These are phyloP conservation scores for Panaeolus cyanescens DNA, from an alignment of 768 basidiomycete genomes.

Conservation along the genomic window DNA sequence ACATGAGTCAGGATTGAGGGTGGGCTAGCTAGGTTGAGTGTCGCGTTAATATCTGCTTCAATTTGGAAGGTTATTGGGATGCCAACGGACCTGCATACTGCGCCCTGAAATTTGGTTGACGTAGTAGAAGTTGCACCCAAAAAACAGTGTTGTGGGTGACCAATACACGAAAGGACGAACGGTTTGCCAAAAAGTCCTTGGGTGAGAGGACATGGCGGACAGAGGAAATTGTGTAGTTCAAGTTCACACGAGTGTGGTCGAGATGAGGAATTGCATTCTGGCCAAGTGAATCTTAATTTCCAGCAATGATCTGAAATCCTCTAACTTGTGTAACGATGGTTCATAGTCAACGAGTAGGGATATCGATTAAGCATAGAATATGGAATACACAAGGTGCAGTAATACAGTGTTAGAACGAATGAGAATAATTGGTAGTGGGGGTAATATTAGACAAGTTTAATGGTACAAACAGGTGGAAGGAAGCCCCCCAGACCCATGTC, in stretches of 20 bases:
- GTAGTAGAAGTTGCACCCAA: conserved; percentile 52
- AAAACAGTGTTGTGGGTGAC: conserved; percentile 53
- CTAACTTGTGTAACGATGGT: too few species aligned
- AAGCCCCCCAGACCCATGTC: background rate
- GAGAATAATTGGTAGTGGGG: too few species aligned
- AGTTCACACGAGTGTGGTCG: background rate
- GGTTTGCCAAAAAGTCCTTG: background rate
- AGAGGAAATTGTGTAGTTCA: background rate
- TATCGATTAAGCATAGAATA: too few species aligned
- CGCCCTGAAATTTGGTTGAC: conserved; percentile 58
- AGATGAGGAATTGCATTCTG: background rate
- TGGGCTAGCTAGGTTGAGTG: conserved; percentile 46
- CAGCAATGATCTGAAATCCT: too few species aligned
- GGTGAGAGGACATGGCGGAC: background rate
- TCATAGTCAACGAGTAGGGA: too few species aligned
- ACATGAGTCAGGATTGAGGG: conserved; percentile 74
- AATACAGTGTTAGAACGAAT: too few species aligned
- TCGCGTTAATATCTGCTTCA: conserved; percentile 11
- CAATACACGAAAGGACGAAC: conserved; percentile 43
- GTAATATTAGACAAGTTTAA: background rate
- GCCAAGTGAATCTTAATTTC: background rate
- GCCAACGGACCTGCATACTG: conserved; percentile 69
- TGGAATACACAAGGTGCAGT: too few species aligned
- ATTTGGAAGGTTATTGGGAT: background rate
- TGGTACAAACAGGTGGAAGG: background rate